phyloP scores from a whole-genome alignment of 1,284 basidiomycete genomes.

The Bjerkandera adusta region DNA sequence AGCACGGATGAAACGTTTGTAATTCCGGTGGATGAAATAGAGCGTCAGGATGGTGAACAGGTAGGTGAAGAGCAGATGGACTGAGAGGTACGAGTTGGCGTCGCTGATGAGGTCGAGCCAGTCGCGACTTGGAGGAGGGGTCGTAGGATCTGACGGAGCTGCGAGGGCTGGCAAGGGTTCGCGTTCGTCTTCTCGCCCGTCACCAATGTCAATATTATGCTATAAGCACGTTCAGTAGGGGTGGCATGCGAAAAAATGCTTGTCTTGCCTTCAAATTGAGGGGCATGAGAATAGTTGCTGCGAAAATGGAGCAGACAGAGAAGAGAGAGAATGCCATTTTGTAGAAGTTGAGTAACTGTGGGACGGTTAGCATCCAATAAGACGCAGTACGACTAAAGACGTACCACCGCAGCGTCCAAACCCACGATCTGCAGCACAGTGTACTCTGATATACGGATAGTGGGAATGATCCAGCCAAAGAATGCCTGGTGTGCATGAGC shows the following conservation, averaged over 20 bases:
- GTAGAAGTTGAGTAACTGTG: constrained; percentile 89
- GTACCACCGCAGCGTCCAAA: constrained; percentile 89
- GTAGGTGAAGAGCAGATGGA: constrained; percentile 93
- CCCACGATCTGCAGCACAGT: constrained; percentile 97
- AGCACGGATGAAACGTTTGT: constrained; percentile 86
- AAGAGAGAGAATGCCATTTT: constrained; percentile 94
- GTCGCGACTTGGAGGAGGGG: constrained; percentile 42
- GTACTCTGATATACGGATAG: constrained; percentile 86
- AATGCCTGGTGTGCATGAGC: constrained; percentile 81
- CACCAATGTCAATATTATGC: constrained; percentile 72
- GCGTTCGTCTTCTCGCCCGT: constrained; percentile 54
- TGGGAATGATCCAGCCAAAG: constrained; percentile 96
- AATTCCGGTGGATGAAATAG: constrained; percentile 86
- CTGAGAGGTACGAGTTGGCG: constrained; percentile 80
- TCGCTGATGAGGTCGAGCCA: constrained; percentile 87
- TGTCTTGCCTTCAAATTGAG: constrained; percentile 78
- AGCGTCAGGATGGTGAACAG: constrained; percentile 87
- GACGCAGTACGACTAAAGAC: constrained; percentile 25
- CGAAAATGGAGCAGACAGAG: constrained; percentile 80
- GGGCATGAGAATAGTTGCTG: constrained; percentile 82
- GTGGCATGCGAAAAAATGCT: background rate
- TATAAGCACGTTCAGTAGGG: constrained; percentile 33
- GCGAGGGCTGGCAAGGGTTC: constrained; percentile 22
- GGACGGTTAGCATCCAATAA: background rate
- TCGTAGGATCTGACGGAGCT: constrained; percentile 15